These are phyloP conservation scores for Jaminaea rosea DNA, from an alignment of 1,284 basidiomycete species.

Conservation along the genomic window DNA sequence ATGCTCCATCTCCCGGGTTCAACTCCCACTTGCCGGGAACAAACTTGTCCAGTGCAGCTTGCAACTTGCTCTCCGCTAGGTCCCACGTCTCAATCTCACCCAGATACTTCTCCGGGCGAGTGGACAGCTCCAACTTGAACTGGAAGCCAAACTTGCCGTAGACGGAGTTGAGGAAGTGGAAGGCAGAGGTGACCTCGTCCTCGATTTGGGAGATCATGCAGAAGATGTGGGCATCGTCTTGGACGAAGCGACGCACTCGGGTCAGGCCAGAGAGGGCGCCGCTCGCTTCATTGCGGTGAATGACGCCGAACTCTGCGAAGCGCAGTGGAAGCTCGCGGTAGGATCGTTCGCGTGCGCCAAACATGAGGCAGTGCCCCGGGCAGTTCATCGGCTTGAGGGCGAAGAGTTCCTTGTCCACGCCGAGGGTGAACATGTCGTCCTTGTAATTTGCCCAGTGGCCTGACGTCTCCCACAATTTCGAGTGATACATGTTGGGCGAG, in stretches of 20 bases:
- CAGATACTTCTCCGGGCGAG: conserved; percentile 87
- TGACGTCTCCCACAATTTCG: conserved; percentile 94
- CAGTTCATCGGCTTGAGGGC: conserved; percentile 88
- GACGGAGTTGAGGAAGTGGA: conserved; percentile 81
- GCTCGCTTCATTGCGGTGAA: conserved; percentile 93
- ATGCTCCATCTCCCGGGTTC: conserved; percentile 43
- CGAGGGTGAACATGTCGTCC: conserved; percentile 92
- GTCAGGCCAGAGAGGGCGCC: conserved; percentile 90
- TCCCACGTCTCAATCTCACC: conserved; percentile 86
- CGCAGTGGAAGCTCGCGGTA: conserved; percentile 94
- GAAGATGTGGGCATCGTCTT: conserved; percentile 96
- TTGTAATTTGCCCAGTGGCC: conserved; percentile 85
- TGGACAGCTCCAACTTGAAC: conserved; percentile 92
- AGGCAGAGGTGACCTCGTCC: conserved; percentile 73
- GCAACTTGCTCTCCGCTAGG: conserved; percentile 80
- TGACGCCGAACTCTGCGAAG: conserved; percentile 96
- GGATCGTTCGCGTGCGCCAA: conserved; percentile 83
- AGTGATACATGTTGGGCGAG: conserved; percentile 94
- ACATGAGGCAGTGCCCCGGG: conserved; percentile 93
- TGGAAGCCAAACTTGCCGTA: conserved; percentile 96
- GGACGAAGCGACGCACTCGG: conserved; percentile 86
- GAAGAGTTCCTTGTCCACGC: conserved; percentile 75
- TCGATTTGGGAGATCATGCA: conserved; percentile 90
- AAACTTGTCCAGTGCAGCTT: conserved; percentile 70
- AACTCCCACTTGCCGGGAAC: conserved; percentile 55